Evolutionary conservation across 1,284 basidiomycete species (phyloP).

Genomic region (Ustilago esculenta): DNA sequence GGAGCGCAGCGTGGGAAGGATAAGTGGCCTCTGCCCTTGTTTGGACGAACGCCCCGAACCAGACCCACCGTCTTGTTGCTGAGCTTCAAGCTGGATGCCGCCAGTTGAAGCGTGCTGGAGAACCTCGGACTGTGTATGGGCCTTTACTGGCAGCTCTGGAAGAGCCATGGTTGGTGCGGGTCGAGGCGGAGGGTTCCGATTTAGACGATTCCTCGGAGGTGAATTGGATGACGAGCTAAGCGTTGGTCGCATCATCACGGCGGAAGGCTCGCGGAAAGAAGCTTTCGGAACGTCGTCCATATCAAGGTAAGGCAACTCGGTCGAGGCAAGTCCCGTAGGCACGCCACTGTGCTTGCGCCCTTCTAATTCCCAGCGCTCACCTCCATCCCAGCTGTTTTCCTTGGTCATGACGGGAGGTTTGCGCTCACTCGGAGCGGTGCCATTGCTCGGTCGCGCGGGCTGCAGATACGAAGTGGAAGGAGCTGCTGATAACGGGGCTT

Average conservation of each 20-base stretch:
- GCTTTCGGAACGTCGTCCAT: constrained; percentile 14
- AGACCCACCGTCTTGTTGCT: background rate
- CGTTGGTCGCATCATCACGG: background rate
- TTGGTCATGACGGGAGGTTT: constrained; percentile 4
- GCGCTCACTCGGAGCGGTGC: background rate
- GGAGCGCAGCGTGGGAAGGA: constrained; percentile 28
- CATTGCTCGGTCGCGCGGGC: background rate
- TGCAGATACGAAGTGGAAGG: background rate
- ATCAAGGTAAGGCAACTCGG: constrained; percentile 24
- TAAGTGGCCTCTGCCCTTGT: constrained; percentile 23
- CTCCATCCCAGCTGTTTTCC: constrained; percentile 40
- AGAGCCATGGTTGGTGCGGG: constrained; percentile 29
- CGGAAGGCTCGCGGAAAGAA: background rate
- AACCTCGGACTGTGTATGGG: background rate
- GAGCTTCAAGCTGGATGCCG: constrained; percentile 1
- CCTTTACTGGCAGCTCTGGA: constrained; percentile 12
- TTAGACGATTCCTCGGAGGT: background rate
- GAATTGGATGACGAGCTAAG: background rate
- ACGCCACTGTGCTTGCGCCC: constrained; percentile 2
- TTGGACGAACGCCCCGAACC: constrained; percentile 2
- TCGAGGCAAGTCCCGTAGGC: background rate
- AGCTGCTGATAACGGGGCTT: background rate
- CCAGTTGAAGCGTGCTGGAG: constrained; percentile 2
- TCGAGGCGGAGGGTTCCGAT: constrained; percentile 30
- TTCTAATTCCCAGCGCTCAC: constrained; percentile 18